Evolutionary conservation across 2,329 filamentous ascomycete genomes (phyloP).

Genomic region (Claviceps lovelessii): DNA sequence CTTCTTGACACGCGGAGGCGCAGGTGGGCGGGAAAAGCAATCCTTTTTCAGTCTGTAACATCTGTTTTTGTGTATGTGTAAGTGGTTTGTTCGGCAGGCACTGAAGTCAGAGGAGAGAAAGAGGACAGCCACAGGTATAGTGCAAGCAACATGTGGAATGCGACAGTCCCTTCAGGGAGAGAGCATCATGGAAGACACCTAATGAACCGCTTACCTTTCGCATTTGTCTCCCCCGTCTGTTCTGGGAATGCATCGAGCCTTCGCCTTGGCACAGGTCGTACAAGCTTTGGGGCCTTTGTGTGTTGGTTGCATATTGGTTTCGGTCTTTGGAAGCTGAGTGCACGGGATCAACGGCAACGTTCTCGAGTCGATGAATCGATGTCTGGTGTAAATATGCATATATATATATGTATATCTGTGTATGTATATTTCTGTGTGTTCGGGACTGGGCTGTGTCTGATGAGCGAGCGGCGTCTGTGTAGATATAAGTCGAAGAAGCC

Average conservation of each 20-base stretch:
- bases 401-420: too few species aligned
- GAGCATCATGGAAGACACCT: neutral
- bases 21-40: conserved; percentile 32
- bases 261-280: conserved; percentile 37
- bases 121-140: neutral
- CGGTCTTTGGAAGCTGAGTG: neutral
- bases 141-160: neutral
- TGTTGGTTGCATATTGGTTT: conserved; percentile 12
- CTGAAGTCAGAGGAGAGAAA: neutral
- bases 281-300: conserved; percentile 35
- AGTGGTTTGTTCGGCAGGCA: neutral
- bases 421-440: neutral
- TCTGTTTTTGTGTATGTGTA: conserved; percentile 14
- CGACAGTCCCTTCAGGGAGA: neutral
- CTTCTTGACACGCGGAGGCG: conserved; percentile 33
- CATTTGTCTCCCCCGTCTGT: conserved; percentile 26
- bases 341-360: neutral
- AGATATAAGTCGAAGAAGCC: neutral
- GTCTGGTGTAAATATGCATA: neutral
- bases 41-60: conserved; percentile 33
- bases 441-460: too few species aligned
- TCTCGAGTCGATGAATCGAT: neutral
- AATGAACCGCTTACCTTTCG: conserved; percentile 25
- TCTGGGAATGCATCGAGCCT: conserved; percentile 33
- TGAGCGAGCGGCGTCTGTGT: neutral